Conservation (phyloP, 1,284 basidiomycete species). For the Boletus albobrunnescens region DNA sequence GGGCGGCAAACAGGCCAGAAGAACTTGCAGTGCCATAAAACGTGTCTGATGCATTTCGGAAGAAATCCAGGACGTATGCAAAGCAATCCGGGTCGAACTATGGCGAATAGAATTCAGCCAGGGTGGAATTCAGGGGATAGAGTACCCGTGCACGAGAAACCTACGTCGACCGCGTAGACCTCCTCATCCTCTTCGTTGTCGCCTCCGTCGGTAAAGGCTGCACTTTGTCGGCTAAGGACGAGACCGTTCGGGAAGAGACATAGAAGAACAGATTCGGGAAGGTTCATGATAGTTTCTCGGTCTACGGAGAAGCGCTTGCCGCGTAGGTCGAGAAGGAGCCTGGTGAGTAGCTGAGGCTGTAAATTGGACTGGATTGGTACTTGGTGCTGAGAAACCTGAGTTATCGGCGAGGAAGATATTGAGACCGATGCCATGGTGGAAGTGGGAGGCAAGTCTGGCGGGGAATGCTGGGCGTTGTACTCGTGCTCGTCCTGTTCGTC, state of each 20-base stretch:
- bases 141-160: constrained; percentile 35
- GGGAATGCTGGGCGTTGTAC: constrained; percentile 8
- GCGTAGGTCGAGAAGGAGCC: constrained; percentile 89
- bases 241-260: constrained; percentile 98
- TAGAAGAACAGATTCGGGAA: constrained; percentile 94
- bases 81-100: constrained; percentile 98
- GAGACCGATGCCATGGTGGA: constrained; percentile 46
- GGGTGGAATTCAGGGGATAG: not conserved
- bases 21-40: constrained; percentile 86
- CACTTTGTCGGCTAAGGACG: constrained; percentile 84
- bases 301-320: constrained; percentile 93
- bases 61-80: constrained; percentile 89
- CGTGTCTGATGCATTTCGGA: constrained; percentile 78
- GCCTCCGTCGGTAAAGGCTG: constrained; percentile 66
- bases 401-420: constrained; percentile 74
- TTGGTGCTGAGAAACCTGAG: constrained; percentile 72
- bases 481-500: constrained; percentile 21
- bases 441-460: constrained; percentile 12
- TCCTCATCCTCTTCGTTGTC: constrained; percentile 89
- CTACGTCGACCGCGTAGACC: constrained; percentile 92
- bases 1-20: constrained; percentile 75
- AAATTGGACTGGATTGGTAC: constrained; percentile 65
- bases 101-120: constrained; percentile 12
- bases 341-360: constrained; percentile 79
- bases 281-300: constrained; percentile 96